Conservation (phyloP, 2,329 filamentous ascomycete species). For the Colletotrichum lindemuthianum region DNA sequence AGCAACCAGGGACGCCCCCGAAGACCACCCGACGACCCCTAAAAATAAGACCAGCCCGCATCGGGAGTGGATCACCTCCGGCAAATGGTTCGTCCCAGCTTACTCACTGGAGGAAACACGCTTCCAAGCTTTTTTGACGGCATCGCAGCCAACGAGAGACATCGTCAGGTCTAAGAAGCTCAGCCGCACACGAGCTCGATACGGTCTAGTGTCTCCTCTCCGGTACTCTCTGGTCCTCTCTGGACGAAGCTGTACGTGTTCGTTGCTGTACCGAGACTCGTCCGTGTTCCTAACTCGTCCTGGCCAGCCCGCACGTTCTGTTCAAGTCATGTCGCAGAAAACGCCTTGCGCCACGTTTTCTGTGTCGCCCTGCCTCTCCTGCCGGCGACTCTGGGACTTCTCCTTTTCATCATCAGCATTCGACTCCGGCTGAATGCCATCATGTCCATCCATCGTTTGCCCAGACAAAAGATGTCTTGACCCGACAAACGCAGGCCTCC, state of each 20-base stretch:
- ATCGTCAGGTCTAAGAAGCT: conserved; percentile 11
- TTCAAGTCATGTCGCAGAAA: conserved; percentile 29
- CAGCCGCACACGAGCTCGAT: conserved; percentile 32
- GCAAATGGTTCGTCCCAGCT: conserved; percentile 9
- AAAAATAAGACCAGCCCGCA: conserved; percentile 30
- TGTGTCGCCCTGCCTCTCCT: conserved; percentile 1
- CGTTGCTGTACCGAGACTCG: too few relatives aligned
- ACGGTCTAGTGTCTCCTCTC: too few relatives aligned
- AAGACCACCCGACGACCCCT: conserved; percentile 29
- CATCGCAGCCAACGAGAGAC: conserved; percentile 10
- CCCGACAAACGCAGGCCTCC: background rate
- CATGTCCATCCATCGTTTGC: background rate
- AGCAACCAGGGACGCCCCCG: conserved; percentile 22
- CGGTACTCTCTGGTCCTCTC: too few relatives aligned
- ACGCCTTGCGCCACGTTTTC: conserved; percentile 27
- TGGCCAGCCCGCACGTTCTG: conserved; percentile 9
- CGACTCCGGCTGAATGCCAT: background rate
- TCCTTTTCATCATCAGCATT: background rate
- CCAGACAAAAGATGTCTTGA: conserved; percentile 7
- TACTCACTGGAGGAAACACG: background rate
- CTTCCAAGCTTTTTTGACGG: background rate
- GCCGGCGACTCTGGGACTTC: background rate
- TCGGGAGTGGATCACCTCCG: conserved; percentile 1
- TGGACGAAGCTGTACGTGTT: too few relatives aligned
- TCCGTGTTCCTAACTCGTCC: background rate